These are phyloP conservation scores for Pythium insidiosum DNA, from an alignment of 352 stramenopile species.

Conservation along the genomic window DNA sequence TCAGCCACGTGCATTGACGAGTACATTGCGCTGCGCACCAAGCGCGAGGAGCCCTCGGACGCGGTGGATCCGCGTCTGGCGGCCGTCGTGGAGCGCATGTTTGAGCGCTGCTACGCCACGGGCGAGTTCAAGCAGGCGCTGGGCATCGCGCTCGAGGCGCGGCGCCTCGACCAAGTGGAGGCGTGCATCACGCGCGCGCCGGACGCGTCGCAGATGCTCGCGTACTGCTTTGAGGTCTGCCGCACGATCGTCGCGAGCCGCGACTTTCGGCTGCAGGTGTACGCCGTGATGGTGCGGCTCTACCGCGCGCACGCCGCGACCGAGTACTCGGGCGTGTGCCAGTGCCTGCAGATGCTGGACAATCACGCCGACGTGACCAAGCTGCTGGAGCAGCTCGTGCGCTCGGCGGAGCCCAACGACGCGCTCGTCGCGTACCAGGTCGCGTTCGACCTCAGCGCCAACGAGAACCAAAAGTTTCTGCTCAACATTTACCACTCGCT, in stretches of 20 bases:
- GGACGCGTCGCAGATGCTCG: constrained; percentile 67
- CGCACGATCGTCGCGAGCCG: constrained; percentile 90
- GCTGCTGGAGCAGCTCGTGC: constrained; percentile 85
- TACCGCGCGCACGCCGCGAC: constrained; percentile 53
- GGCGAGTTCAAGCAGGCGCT: constrained; percentile 95
- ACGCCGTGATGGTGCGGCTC: constrained; percentile 87
- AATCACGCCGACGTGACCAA: constrained; percentile 77
- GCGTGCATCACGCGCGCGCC: constrained; percentile 85
- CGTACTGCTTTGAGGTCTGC: constrained; percentile 92
- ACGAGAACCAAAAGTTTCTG: constrained; percentile 97
- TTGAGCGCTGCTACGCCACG: constrained; percentile 94
- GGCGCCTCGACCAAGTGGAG: constrained; percentile 89
- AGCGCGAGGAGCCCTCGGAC: constrained; percentile 65
- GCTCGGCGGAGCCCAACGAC: constrained; percentile 52
- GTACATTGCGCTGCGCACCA: constrained; percentile 89
- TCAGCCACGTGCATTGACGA: constrained; percentile 94
- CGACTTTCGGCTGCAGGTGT: constrained; percentile 93
- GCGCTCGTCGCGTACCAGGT: constrained; percentile 95
- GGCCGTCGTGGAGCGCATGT: constrained; percentile 96
- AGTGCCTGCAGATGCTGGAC: constrained; percentile 87
- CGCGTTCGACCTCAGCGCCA: constrained; percentile 97
- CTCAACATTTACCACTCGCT: constrained; percentile 86
- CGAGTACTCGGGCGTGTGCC: constrained; percentile 71
- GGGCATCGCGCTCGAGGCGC: constrained; percentile 95
- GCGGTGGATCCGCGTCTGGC: constrained; percentile 89